Percentiles rank a stretch among this genome's conserved stretches.
phyloP scores from a whole-genome alignment of 306 rosid genomes.

The Citrullus mucosospermus region DNA sequence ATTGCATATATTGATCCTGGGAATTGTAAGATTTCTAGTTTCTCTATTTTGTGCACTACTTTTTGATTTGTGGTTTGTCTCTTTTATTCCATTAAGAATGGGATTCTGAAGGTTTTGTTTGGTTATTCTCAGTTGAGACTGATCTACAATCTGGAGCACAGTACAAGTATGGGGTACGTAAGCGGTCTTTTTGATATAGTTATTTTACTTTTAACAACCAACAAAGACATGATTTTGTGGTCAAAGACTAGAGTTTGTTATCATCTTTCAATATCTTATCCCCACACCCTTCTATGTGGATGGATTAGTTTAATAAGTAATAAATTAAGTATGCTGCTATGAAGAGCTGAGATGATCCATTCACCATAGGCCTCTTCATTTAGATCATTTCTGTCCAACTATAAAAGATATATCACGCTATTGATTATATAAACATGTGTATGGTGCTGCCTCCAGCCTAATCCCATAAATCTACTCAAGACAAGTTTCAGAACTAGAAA shows the following conservation, averaged over 20 bases:
- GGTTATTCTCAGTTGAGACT: conserved; percentile 62
- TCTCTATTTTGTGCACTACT: conserved; percentile 11
- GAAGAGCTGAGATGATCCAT: not conserved
- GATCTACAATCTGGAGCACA: conserved; percentile 95
- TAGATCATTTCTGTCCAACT: not conserved
- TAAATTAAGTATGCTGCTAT: not conserved
- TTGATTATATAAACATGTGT: not conserved
- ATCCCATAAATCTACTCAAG: not conserved
- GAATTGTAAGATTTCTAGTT: conserved; percentile 54
- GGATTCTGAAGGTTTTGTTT: conserved; percentile 7
- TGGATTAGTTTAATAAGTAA: not conserved
- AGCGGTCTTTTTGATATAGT: not conserved
- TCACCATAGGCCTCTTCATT: not conserved
- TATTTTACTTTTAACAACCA: not conserved
- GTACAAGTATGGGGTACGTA: conserved; percentile 66
- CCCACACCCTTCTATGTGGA: not conserved
- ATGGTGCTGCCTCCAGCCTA: not conserved
- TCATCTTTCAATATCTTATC: not conserved
- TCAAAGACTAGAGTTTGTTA: not conserved
- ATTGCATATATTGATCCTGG: conserved; percentile 99
- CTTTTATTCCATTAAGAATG: not conserved
- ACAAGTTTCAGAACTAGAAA: not conserved
- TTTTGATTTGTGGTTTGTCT: not conserved
- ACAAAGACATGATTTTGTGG: not conserved
- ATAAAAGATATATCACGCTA: not conserved